Evolutionary conservation across 176 grass and related monocot species (phyloP).

Genomic region (Triticum urartu): DNA sequence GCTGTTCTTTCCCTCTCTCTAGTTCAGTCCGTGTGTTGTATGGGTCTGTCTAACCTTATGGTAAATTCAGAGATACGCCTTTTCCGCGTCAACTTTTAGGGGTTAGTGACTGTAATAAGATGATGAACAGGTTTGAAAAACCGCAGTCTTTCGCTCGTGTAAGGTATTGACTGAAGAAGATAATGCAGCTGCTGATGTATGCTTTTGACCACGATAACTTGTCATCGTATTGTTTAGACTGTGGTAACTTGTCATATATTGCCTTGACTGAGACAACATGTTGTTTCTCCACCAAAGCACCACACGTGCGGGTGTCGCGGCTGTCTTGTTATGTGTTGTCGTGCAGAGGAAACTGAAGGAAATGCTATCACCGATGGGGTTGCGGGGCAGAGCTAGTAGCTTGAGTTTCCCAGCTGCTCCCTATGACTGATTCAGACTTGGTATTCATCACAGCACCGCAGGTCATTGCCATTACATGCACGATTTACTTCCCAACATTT

Average conservation of each 20-base stretch:
- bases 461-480: too few relatives aligned
- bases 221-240: slow-evolving; percentile 8
- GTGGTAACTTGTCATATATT: slow-evolving; percentile 19
- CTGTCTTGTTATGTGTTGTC: background rate
- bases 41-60: background rate
- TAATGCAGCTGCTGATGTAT: background rate
- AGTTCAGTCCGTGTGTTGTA: background rate
- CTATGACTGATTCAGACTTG: too few relatives aligned
- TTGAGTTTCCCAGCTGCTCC: too few relatives aligned
- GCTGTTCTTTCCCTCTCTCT: too few relatives aligned
- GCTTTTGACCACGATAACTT: slow-evolving; percentile 21
- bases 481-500: too few relatives aligned
- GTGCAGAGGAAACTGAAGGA: background rate
- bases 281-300: background rate
- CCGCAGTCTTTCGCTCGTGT: background rate
- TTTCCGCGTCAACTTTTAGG: background rate
- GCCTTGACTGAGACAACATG: background rate
- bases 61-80: background rate
- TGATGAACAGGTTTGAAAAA: slow-evolving; percentile 30
- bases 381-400: too few relatives aligned
- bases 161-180: slow-evolving; percentile 34
- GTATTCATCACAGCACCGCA: too few relatives aligned
- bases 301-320: background rate
- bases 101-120: background rate
- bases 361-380: too few relatives aligned